These are phyloP conservation scores for Lentinula raphanica DNA, from an alignment of 768 basidiomycete genomes.

Conservation along the genomic window DNA sequence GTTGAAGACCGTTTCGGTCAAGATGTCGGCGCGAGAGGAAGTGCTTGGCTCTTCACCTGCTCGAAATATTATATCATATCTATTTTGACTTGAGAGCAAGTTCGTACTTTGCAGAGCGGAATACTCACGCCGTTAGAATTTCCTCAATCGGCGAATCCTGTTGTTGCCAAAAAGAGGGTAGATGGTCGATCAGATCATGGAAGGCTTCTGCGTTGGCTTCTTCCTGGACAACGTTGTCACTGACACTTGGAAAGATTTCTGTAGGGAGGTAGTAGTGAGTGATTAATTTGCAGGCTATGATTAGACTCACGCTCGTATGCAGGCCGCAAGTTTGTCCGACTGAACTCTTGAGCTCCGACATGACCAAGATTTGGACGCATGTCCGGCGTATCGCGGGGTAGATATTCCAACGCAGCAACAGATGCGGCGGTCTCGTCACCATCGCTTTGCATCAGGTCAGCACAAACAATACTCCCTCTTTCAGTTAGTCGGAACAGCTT, in stretches of 20 bases:
- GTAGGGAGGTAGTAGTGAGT: not conserved
- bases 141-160: conserved; percentile 42
- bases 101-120: not conserved
- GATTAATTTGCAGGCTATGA: not conserved
- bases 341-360: conserved; percentile 39
- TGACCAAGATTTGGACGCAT: conserved; percentile 35
- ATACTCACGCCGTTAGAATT: conserved; percentile 55
- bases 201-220: conserved; percentile 35
- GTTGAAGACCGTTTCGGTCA: conserved; percentile 49
- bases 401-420: conserved; percentile 7
- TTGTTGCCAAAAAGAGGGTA: conserved; percentile 56
- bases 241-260: conserved; percentile 1
- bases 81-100: conserved; percentile 18
- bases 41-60: conserved; percentile 42
- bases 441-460: conserved; percentile 26
- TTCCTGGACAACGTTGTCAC: conserved; percentile 20
- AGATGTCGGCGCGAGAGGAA: conserved; percentile 48
- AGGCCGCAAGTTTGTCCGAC: conserved; percentile 41
- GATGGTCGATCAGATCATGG: conserved; percentile 45
- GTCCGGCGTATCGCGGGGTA: not conserved
- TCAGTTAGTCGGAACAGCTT: conserved; percentile 40
- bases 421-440: conserved; percentile 9
- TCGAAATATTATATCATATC: conserved; percentile 59
- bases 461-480: conserved; percentile 39
- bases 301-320: conserved; percentile 53